These are phyloP conservation scores for Lachnellula suecica DNA, from an alignment of 2,329 filamentous ascomycete species.

Conservation along the genomic window DNA sequence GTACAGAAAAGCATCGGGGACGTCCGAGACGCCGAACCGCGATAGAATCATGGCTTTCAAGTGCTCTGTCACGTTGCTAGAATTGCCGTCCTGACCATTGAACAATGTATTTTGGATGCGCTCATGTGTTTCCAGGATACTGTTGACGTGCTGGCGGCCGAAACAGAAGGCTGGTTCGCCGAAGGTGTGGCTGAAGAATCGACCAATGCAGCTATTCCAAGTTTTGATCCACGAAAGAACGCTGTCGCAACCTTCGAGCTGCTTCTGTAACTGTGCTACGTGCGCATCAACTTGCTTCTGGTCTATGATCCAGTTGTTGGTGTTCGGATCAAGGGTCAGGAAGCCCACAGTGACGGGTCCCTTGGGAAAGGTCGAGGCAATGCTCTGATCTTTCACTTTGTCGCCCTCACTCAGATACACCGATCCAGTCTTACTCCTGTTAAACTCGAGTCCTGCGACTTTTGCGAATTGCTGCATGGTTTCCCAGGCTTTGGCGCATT, in stretches of 20 bases:
- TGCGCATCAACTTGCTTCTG: constrained; percentile 51
- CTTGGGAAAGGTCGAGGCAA: constrained; percentile 38
- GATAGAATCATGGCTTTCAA: constrained; percentile 46
- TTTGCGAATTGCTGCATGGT: constrained; percentile 51
- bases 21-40: constrained; percentile 41
- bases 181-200: constrained; percentile 57
- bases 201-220: constrained; percentile 55
- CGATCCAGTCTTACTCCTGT: constrained; percentile 55
- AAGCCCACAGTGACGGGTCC: constrained; percentile 58
- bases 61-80: constrained; percentile 42
- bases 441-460: constrained; percentile 56
- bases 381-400: constrained; percentile 4
- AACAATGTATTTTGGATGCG: constrained; percentile 52
- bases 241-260: constrained; percentile 50
- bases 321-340: constrained; percentile 45
- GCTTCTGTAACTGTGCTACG: constrained; percentile 51
- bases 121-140: constrained; percentile 48
- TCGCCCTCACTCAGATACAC: constrained; percentile 36
- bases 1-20: constrained; percentile 39
- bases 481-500: constrained; percentile 56
- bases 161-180: constrained; percentile 52
- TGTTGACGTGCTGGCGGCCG: constrained; percentile 51
- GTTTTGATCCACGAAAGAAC: constrained; percentile 57
- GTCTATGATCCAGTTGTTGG: constrained; percentile 51
- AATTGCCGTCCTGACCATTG: too few relatives aligned